Percentiles rank a stretch among this genome's conserved stretches.
phyloP scores from a whole-genome alignment of 305 asterid genomes.

The Andrographis paniculata region DNA sequence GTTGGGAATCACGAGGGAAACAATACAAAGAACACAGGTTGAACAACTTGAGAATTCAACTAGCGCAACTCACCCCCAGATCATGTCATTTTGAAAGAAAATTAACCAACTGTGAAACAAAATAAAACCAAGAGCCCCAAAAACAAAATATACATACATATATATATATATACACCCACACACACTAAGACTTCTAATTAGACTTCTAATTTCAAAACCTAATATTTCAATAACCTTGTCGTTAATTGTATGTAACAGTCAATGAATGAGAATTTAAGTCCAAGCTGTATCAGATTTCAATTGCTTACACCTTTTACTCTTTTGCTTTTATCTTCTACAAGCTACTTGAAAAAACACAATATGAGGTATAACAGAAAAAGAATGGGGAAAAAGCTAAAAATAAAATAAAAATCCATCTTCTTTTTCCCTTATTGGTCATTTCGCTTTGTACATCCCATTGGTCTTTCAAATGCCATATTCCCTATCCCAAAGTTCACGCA shows the following conservation, averaged over 20 bases:
- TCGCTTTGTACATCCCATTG: neutral
- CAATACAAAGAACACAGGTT: conserved; percentile 8
- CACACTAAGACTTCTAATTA: too few relatives aligned
- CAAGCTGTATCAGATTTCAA: conserved; percentile 10
- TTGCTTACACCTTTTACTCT: conserved; percentile 10
- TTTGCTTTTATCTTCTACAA: conserved; percentile 10
- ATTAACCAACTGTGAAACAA: neutral
- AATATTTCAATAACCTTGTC: neutral
- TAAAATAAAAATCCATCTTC: neutral
- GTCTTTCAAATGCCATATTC: neutral
- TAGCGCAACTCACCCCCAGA: conserved; percentile 3
- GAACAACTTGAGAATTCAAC: conserved; percentile 15
- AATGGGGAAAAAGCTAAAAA: too few relatives aligned
- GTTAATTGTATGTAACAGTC: neutral
- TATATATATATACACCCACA: too few relatives aligned
- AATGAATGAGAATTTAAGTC: neutral
- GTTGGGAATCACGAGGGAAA: neutral
- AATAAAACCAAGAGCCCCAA: neutral
- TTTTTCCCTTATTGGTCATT: too few relatives aligned
- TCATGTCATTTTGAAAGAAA: conserved; percentile 11
- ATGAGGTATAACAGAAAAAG: conserved; percentile 8
- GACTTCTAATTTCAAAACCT: too few relatives aligned
- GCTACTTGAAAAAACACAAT: conserved; percentile 3
- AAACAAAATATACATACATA: too few relatives aligned
- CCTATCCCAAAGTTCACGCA: conserved; percentile 4